phyloP scores from a whole-genome alignment of 306 rosid genomes.

The Chamaecrista fasciculata region DNA sequence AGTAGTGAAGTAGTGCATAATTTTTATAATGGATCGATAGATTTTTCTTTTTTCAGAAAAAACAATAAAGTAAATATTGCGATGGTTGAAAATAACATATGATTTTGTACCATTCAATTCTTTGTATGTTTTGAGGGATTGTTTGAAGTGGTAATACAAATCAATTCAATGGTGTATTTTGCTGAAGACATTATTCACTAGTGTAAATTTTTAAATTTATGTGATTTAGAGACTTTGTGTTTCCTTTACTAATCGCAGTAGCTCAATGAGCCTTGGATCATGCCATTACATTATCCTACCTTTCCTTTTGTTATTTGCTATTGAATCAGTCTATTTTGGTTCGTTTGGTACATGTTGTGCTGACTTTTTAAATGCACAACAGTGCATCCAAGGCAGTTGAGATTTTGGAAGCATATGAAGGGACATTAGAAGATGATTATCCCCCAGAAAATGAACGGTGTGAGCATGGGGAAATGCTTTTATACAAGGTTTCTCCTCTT shows the following conservation, averaged over 20 bases:
- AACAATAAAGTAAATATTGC: not conserved
- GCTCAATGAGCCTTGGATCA: not conserved
- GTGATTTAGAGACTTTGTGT: not conserved
- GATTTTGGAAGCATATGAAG: constrained; percentile 97
- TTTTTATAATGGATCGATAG: not conserved
- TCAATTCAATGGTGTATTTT: not conserved
- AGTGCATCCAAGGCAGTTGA: constrained; percentile 88
- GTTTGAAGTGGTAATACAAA: not conserved
- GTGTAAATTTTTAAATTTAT: not conserved
- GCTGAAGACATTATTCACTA: not conserved
- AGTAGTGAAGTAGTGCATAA: not conserved
- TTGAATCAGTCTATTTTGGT: constrained; percentile 16
- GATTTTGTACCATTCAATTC: not conserved
- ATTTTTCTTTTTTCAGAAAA: not conserved
- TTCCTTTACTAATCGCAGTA: not conserved
- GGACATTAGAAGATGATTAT: constrained; percentile 90
- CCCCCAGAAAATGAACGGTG: constrained; percentile 91
- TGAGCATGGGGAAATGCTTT: constrained; percentile 96
- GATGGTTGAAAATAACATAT: not conserved
- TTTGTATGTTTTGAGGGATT: not conserved
- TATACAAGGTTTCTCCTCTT: constrained; percentile 67
- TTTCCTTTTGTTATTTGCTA: not conserved
- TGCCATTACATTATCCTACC: constrained; percentile 5
- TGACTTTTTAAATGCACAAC: constrained; percentile 30
- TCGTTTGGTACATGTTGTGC: constrained; percentile 5